These are phyloP conservation scores for Peltaster fructicola DNA, from an alignment of 2,329 filamentous ascomycete species.

Conservation along the genomic window DNA sequence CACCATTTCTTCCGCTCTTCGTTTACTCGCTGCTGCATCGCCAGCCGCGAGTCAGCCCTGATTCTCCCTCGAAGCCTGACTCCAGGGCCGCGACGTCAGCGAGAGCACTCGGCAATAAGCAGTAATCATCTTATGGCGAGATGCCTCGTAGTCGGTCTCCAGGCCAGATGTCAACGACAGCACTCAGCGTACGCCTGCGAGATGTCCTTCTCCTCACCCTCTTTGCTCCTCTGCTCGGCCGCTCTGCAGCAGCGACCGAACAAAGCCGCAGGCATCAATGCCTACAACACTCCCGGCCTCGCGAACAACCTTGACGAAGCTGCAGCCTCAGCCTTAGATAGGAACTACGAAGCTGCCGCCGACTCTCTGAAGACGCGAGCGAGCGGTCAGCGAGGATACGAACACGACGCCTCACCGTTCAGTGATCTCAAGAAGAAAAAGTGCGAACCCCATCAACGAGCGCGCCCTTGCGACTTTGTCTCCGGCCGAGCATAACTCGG, in stretches of 20 bases:
- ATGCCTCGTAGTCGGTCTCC: conserved; percentile 17
- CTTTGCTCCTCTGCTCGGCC: conserved; percentile 15
- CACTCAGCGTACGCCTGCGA: conserved; percentile 11
- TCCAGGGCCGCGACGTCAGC: too few species aligned
- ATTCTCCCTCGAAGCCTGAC: too few species aligned
- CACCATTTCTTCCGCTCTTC: too few species aligned
- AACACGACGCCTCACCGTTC: conserved; percentile 14
- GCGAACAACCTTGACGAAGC: conserved; percentile 8
- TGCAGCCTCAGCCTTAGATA: conserved; percentile 7
- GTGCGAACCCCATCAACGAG: conserved; percentile 40
- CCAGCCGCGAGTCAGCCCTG: background rate
- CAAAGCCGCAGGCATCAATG: too few species aligned
- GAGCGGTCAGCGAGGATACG: conserved; percentile 12
- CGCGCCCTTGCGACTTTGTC: conserved; percentile 95
- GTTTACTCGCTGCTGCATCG: background rate
- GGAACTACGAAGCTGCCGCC: conserved; percentile 6
- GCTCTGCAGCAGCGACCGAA: conserved; percentile 23
- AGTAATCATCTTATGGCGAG: conserved; percentile 12
- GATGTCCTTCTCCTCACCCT: conserved; percentile 15
- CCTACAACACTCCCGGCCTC: conserved; percentile 4
- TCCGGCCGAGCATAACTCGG: conserved; percentile 57
- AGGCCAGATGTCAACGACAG: too few species aligned
- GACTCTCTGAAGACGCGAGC: conserved; percentile 13
- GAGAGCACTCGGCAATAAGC: too few species aligned
- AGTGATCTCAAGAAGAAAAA: conserved; percentile 14